Evolutionary conservation across 129 eudicot genomes (phyloP), one percentile per base, ranked within the genome.

Genomic region (Mikania micrantha): DNA sequence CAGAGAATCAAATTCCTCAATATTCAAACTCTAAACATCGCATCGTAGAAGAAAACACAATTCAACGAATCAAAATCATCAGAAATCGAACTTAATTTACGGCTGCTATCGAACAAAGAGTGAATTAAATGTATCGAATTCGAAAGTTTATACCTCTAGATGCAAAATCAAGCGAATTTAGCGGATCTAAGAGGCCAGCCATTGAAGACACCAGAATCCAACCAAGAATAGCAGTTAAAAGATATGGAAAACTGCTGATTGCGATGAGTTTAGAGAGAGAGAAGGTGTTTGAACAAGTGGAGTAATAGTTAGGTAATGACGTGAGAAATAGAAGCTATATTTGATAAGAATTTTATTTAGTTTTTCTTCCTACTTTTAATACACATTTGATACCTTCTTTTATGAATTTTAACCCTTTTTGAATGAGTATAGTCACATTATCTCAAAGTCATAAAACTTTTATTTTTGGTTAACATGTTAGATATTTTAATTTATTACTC

Each of bases 111-210:
- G 29, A 4, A 29, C 28, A 66, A 15, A 56, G 10, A 31, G 4
- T 10, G 4, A 40, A 47, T 17, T 25, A 47, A 17, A 59, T 9
- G 70, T 3, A 68, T 32, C 7, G 13, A 21, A 67, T 39, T 61
- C n/a, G 11, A 20, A 54, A 45, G 40, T 2, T 58, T 67, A 60
- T 60, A 76, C 80, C 78, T 70, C 32, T 50, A 47, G 70, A 75
- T 53, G 72, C 44, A 68, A 83, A 60, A 40, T 57, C 47, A 7
- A 57, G 75, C 25, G 6, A 66, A 44, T 25, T 44, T 67, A 61
- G 54, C 56, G 61, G 90, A 81, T 81, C 87, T 79, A 69, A 71
- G 70, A 74, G 59, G 56, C 54, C 42, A 40, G 60, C 47, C 52
- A 53, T 31, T 69, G 39, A 66, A 58, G 73, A 47, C 77, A 77